Base-by-base conservation (phyloP, 345 rosid genomes). In the Lepidium didymum region DNA sequence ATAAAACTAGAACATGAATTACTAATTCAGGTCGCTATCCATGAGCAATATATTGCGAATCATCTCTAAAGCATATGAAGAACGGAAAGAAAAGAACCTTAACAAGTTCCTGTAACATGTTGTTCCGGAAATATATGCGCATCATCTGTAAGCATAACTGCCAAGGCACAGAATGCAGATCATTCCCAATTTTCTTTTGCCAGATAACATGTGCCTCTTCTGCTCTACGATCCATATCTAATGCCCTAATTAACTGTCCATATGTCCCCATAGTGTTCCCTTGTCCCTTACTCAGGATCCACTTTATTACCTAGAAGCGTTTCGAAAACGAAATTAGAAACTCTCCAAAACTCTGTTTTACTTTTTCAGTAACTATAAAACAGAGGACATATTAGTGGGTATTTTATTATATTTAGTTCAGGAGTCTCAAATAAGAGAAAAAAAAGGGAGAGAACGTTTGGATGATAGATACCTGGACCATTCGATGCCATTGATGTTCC, bases 251-350 rank as follows among this genome's bases (percentile, higher is more conserved):
- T 47, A 94, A 78, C 77, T 90, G 92, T 44, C 72, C 70, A 66
- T 84, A 89, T 2, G 90, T 87, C 62, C 96, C 97, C 84, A 86
- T 81, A 42, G 99, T 94, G 65, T 80, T 81, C 78, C 96, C 97
- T 72, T 94, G 96, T 55, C 97, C 97, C 78, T 91, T 94, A 85
- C 99, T 94, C 59, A 94, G 85, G 84, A 94, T 87, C 99, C 99
- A 94, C 75, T 94, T 94, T 62, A 94, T 87, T 53, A 93, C 96
- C 98, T 92, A 72, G 16, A 61, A 31, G n/a, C 27, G 33, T 52
- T 60, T 35, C 10, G 16, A 13, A 57, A 58, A 35, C 6, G 1
- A 34, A 50, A 51, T 19, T 6, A n/a, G 19, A 52, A 34, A 34
- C 47, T 65, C 61, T n/a, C 23, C 4, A 4, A 57, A 19, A 56